phyloP scores from a whole-genome alignment of 2,329 filamentous ascomycete genomes.

The Aspergillus sp. region DNA sequence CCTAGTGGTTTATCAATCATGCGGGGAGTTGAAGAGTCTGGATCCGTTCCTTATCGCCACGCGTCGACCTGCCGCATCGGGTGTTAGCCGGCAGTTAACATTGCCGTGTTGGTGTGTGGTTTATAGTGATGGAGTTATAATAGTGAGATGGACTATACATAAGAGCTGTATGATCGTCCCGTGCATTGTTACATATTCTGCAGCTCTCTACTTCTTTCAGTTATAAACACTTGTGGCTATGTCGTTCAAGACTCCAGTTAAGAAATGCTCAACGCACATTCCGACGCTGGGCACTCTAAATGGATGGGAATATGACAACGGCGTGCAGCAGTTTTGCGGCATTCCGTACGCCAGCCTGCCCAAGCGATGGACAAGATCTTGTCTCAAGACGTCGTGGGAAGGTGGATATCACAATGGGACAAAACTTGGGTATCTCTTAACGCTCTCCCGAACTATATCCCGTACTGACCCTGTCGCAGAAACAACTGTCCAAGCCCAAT shows the following conservation, averaged over 20 bases:
- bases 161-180: no score
- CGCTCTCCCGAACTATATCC: not conserved
- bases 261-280: slow-evolving; percentile 15
- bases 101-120: no score
- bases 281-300: slow-evolving; percentile 18
- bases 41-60: not conserved
- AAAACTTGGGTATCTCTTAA: slow-evolving; percentile 16
- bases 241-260: slow-evolving; percentile 18
- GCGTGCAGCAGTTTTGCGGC: slow-evolving; percentile 24
- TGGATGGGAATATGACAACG: slow-evolving; percentile 20
- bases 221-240: slow-evolving; percentile 3
- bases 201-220: not conserved
- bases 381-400: slow-evolving; percentile 16
- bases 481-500: slow-evolving; percentile 21
- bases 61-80: slow-evolving; percentile 17
- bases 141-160: no score
- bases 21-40: not conserved
- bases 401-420: slow-evolving; percentile 20
- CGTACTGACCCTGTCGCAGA: slow-evolving; percentile 1
- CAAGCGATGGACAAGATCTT: slow-evolving; percentile 24
- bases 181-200: no score
- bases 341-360: slow-evolving; percentile 22
- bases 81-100: slow-evolving; percentile 3
- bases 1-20: not conserved
- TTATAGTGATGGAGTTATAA: no score